phyloP scores from a whole-genome alignment of 352 stramenopile species.

The Pythium aquatile region DNA sequence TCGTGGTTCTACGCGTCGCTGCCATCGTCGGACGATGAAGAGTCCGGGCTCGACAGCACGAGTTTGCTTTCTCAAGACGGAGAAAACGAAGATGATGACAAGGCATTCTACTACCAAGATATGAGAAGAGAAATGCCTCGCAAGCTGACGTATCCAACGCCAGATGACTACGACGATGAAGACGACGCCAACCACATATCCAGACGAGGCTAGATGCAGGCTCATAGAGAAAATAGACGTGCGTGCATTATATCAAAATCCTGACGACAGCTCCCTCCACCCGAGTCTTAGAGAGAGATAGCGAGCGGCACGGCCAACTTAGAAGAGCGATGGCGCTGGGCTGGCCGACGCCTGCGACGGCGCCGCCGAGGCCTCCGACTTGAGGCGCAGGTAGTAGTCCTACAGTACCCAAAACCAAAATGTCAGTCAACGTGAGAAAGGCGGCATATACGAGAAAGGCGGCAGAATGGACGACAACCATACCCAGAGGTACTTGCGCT shows the following conservation, averaged over 20 bases:
- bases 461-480: slow-evolving; percentile 17
- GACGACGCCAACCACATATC: not conserved
- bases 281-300: not conserved
- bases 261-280: not conserved
- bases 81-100: slow-evolving; percentile 27
- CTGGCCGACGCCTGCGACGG: slow-evolving; percentile 30
- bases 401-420: slow-evolving; percentile 20
- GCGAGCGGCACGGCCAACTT: slow-evolving; percentile 21
- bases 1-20: slow-evolving; percentile 62
- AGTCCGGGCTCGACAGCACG: slow-evolving; percentile 51
- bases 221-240: not conserved
- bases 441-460: not conserved
- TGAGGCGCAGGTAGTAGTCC: slow-evolving; percentile 77
- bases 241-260: slow-evolving; percentile 13
- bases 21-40: slow-evolving; percentile 64
- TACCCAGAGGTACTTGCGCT: slow-evolving; percentile 85
- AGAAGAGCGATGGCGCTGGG: slow-evolving; percentile 69
- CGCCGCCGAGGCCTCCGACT: slow-evolving; percentile 41
- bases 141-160: slow-evolving; percentile 18
- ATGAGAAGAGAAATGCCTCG: slow-evolving; percentile 9
- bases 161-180: slow-evolving; percentile 17
- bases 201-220: not conserved
- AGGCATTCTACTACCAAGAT: slow-evolving; percentile 28
- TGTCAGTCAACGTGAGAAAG: slow-evolving; percentile 11
- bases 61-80: slow-evolving; percentile 37